Evolutionary conservation across 2,329 filamentous ascomycete genomes (phyloP).

Genomic region (Cladophialophora chaetospira): DNA sequence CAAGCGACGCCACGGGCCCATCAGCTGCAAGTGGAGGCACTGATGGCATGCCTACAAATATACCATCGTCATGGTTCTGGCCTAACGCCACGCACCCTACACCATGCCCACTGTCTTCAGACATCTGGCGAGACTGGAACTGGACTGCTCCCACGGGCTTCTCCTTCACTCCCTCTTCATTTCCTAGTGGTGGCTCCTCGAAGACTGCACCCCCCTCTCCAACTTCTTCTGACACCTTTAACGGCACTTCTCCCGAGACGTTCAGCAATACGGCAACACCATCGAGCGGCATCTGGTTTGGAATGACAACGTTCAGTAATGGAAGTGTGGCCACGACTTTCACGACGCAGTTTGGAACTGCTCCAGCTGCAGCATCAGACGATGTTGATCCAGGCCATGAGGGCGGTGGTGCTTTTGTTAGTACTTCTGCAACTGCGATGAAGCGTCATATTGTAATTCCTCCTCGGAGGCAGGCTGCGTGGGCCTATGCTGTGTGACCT

Average conservation of each 20-base stretch:
- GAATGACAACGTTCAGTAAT: not conserved
- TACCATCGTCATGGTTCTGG: conserved; percentile 15
- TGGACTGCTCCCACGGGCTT: not conserved
- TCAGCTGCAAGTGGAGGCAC: not conserved
- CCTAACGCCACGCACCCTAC: conserved; percentile 12
- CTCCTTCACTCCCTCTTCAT: not conserved
- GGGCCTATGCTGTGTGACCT: not conserved
- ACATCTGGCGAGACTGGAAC: conserved; percentile 21
- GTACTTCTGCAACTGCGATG: not conserved
- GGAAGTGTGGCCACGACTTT: conserved; percentile 6
- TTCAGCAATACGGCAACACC: not conserved
- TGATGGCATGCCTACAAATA: not conserved
- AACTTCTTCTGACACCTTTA: not conserved
- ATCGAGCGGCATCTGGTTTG: not conserved
- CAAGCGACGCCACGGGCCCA: not conserved
- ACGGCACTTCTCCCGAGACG: not conserved
- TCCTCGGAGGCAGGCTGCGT: conserved; percentile 4
- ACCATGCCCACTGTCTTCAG: conserved; percentile 1
- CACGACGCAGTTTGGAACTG: not conserved
- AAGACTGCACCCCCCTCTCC: not conserved
- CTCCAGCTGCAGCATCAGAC: not conserved
- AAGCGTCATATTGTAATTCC: not conserved
- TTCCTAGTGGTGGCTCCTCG: not conserved
- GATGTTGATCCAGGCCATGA: not conserved
- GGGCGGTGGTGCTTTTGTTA: not conserved